These are phyloP conservation scores for Rhododendron ferrugineum DNA, from an alignment of 148 eudicot genomes.

Conservation along the genomic window DNA sequence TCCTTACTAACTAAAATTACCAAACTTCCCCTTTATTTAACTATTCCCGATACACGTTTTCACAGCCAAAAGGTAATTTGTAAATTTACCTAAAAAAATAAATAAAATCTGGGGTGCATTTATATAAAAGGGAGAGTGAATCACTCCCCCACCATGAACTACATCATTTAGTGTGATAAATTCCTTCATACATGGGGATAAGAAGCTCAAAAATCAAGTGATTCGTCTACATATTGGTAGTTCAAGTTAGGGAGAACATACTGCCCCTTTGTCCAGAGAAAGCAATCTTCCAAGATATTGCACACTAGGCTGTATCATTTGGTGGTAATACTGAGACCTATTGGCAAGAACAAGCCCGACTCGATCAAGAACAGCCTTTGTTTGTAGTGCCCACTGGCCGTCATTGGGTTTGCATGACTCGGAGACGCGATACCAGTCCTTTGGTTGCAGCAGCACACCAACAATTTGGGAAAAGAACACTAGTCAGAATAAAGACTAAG, in stretches of 20 bases:
- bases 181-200: background rate
- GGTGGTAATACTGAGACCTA: slow-evolving; percentile 3
- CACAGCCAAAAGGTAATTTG: background rate
- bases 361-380: slow-evolving; percentile 13
- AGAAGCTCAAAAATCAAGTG: background rate
- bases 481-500: background rate
- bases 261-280: background rate
- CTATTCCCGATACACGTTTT: background rate
- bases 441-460: background rate
- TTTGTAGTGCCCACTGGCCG: slow-evolving; percentile 13
- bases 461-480: background rate
- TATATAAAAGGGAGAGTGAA: background rate
- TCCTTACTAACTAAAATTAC: background rate
- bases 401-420: background rate
- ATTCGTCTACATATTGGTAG: background rate
- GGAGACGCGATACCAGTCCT: slow-evolving; percentile 10
- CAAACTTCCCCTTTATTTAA: background rate
- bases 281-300: slow-evolving; percentile 14
- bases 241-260: background rate
- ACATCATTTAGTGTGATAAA: background rate
- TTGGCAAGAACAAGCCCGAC: background rate
- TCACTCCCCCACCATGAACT: background rate
- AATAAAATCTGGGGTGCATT: background rate
- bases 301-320: slow-evolving; percentile 10
- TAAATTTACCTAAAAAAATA: background rate